phyloP scores from a whole-genome alignment of 1,284 basidiomycete genomes.

The Ustilago bromivora region DNA sequence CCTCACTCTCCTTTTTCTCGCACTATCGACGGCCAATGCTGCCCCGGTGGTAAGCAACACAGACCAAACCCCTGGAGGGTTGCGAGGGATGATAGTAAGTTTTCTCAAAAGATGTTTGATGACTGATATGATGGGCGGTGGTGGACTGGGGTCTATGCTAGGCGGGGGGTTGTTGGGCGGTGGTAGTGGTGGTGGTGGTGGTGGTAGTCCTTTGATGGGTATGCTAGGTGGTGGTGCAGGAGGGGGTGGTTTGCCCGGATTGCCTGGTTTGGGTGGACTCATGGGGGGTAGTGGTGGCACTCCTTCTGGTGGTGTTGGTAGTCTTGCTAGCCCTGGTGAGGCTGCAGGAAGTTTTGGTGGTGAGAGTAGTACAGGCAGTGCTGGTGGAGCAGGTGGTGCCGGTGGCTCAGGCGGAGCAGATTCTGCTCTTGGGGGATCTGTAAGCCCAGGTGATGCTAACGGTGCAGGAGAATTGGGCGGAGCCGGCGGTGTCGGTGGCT shows the following conservation, averaged over 20 bases:
- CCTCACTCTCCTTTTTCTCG: background rate
- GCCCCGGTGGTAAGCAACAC: background rate
- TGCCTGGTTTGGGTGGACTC: background rate
- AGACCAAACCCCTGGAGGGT: background rate
- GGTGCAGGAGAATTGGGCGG: background rate
- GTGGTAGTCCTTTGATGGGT: background rate
- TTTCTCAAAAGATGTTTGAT: background rate
- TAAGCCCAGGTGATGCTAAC: too few relatives aligned
- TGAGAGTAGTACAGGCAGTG: background rate
- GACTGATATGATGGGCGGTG: conserved; percentile 5
- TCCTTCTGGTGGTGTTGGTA: background rate
- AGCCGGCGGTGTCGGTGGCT: too few relatives aligned
- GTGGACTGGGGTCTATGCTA: conserved; percentile 1
- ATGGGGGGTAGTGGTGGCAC: background rate
- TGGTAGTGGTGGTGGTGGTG: background rate
- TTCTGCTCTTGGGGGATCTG: too few relatives aligned
- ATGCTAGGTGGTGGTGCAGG: conserved; percentile 6
- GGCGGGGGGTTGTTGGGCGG: background rate
- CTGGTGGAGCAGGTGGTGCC: background rate
- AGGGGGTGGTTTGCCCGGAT: background rate
- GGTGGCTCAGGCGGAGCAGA: too few relatives aligned
- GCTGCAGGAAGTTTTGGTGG: background rate
- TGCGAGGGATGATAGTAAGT: background rate
- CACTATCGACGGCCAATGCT: background rate
- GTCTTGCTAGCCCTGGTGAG: background rate